These are phyloP conservation scores for Phytophthora podocarpi DNA, from an alignment of 352 stramenopile species.

Conservation along the genomic window DNA sequence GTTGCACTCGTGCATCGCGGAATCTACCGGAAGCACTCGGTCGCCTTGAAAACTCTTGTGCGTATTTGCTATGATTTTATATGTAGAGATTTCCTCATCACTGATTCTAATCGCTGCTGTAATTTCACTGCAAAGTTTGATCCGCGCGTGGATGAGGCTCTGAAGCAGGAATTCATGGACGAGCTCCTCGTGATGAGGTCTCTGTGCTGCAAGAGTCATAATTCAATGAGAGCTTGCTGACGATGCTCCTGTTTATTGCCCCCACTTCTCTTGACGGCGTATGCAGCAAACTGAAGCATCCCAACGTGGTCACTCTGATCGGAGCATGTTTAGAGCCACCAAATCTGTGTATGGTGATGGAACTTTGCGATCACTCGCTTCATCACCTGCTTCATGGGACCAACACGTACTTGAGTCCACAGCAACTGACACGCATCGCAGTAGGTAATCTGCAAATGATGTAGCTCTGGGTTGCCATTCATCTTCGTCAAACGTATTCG, in stretches of 20 bases:
- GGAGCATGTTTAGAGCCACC: slow-evolving; percentile 75
- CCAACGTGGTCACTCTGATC: slow-evolving; percentile 79
- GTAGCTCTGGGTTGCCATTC: background rate
- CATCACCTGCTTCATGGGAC: slow-evolving; percentile 65
- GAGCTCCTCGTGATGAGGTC: slow-evolving; percentile 92
- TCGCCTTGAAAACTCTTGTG: slow-evolving; percentile 92
- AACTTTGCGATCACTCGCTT: slow-evolving; percentile 74
- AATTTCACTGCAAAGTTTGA: slow-evolving; percentile 64
- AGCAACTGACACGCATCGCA: slow-evolving; percentile 57
- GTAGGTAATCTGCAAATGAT: slow-evolving; percentile 20
- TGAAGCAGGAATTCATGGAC: slow-evolving; percentile 94
- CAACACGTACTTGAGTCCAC: slow-evolving; percentile 56
- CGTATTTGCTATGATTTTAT: no score
- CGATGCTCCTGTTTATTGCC: no score
- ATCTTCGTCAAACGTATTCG: background rate
- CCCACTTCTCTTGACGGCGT: no score
- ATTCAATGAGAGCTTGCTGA: no score
- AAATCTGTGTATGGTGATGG: slow-evolving; percentile 85
- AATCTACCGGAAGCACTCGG: slow-evolving; percentile 64
- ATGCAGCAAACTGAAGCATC: slow-evolving; percentile 64
- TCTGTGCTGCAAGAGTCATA: background rate
- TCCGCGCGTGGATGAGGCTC: slow-evolving; percentile 74
- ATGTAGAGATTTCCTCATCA: slow-evolving; percentile 18
- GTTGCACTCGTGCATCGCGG: slow-evolving; percentile 90
- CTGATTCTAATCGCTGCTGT: background rate